Evolutionary conservation across 2,329 filamentous ascomycete species (phyloP), one percentile per base, ranked within the genome.

Genomic region (Ceratocystis papillata): DNA sequence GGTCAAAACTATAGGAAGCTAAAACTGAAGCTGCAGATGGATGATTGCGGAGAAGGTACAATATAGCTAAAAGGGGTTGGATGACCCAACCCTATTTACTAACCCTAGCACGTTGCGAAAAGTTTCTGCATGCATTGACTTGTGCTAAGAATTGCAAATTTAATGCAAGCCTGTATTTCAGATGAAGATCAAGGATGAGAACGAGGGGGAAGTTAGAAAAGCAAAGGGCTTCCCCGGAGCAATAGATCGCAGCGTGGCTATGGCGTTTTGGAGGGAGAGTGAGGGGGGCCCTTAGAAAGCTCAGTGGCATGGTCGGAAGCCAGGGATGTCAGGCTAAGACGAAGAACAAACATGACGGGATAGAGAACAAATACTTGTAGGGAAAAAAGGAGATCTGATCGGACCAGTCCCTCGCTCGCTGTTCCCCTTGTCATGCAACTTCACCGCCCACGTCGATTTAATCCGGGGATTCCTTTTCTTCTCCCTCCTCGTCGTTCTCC

Each of bases 371-470:
- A 12, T 41, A 15, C 37, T 15, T 41, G 37, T 41, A 15, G 10
- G 37, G 37, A 15, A 15, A 41, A 41, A 41, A 41, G 37, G 37
- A 41, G 37, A 41, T 41, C 37, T 41, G 37, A 41, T 41, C 37
- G 37, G 37, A 41, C 12, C 3, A 41, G 37, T 41, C 37, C 37
- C 37, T 41, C 37, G 37, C 37, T 41, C 37, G 37, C 12, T 57
- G 12, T 28, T 33, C 53, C 37, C 53, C 53, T 57, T 57, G 53
- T 57, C 53, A 62, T 62, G 37, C 60, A 46, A 25, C 45, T 44
- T 62, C 61, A 62, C 61, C 61, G 61, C 61, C 61, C 61, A 22
- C 60, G 20, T 22, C 61, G 41, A 25, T 62, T 30, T 46, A 46
- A 62, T 22, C 45, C 61, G 48, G 48, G n/a, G n/a, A 10, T 50